Base-by-base conservation (phyloP, 495 filamentous ascomycete species). In the Daldinia caldariorum region DNA sequence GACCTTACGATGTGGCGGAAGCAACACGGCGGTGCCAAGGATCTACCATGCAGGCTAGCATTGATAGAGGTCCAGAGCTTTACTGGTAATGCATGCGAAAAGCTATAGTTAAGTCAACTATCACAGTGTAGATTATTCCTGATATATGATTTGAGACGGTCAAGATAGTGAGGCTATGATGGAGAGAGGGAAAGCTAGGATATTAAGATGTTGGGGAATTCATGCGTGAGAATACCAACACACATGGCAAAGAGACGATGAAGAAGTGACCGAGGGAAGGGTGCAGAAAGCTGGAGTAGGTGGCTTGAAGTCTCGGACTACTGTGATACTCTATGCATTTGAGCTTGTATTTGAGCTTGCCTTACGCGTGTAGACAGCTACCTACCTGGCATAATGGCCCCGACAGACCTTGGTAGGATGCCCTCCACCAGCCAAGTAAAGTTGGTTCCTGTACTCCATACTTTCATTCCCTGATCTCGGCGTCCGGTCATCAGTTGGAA, bases 391-490 rank as follows among this genome's bases (percentile, higher is more conserved):
- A 20, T 45, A 45, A 45, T 26, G 26, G 26, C 26, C 26, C 26
- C 26, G 16, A 4, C 18, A 22, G 20, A 47, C 18, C 43, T 7
- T 16, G 67, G 45, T 13, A 39, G 39, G 31, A 38, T 67, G 55
- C 7, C 63, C 47, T 49, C 59, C 50, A 45, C 59, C 50, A 45
- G 58, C 62, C 56, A 49, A 35, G 70, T 49, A 49, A 73, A 55
- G 66, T 66, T 58, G 61, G 70, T 73, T 73, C 62, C 70, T 62
- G 66, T 57, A 43, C 37, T 59, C 66, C 61, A 62, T 54, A 60
- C 34, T 18, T 57, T 63, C 62, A 41, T 47, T 51, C 45, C 70
- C 31, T 72, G 70, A 58, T 20, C 54, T 68, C 61, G 70, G 66
- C 66, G 61, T 63, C 66, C 66, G 58, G 53, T 9, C 31, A 63